phyloP scores from a whole-genome alignment of 2,329 filamentous ascomycete species.

The Cadophora gregata region DNA sequence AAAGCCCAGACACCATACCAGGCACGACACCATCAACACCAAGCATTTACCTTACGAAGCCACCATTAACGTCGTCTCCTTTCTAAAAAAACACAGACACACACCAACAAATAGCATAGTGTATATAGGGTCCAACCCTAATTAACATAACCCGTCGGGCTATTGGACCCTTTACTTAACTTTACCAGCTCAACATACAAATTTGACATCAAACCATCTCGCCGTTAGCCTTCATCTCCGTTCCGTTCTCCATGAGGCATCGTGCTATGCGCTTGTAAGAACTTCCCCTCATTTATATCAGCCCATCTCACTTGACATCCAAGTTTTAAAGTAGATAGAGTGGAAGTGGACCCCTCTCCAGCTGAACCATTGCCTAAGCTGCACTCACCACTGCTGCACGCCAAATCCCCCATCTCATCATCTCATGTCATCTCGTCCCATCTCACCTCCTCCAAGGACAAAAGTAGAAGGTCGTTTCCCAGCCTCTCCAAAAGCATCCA shows the following conservation, averaged over 20 bases:
- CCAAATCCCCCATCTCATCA: no score
- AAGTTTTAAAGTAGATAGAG: not conserved
- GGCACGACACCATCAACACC: no score
- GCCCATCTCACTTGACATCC: not conserved
- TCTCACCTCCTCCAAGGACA: not conserved
- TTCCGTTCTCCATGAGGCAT: not conserved
- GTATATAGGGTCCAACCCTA: slow-evolving; percentile 2
- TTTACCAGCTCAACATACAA: not conserved
- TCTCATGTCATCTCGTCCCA: not conserved
- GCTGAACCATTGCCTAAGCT: no score
- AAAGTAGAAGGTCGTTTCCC: not conserved
- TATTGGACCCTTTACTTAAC: slow-evolving; percentile 4
- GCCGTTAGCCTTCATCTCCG: not conserved
- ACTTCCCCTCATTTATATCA: not conserved
- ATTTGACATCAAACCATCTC: not conserved
- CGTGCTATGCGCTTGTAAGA: no score
- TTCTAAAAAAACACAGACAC: slow-evolving; percentile 1
- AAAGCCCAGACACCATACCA: no score
- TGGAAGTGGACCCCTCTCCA: slow-evolving; percentile 1
- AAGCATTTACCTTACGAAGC: not conserved
- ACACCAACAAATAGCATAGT: not conserved
- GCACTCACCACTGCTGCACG: not conserved
- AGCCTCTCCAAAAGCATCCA: not conserved
- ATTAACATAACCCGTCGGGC: not conserved
- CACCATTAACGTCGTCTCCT: no score